Percentiles rank a stretch among this genome's conserved stretches.
These are phyloP conservation scores for Entrophospora sp. DNA, from an alignment of 192 early-diverging fungal genomes.

Conservation along the genomic window DNA sequence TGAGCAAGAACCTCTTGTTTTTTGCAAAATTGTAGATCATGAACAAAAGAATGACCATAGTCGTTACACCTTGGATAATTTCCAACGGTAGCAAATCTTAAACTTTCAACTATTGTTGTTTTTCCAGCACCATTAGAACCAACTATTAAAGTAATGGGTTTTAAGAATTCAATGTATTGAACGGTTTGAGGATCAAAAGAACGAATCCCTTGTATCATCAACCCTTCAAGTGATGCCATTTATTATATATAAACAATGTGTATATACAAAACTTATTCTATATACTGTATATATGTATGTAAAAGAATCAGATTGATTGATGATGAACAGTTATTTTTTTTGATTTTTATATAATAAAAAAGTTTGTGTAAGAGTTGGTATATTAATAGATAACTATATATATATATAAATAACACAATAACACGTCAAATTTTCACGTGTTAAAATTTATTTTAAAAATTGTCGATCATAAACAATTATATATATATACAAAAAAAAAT, in stretches of 20 bases:
- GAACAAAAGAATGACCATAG: slow-evolving; percentile 77
- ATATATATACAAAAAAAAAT: no score
- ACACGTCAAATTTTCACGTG: no score
- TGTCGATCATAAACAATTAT: no score
- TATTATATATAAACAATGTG: no score
- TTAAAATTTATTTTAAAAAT: no score
- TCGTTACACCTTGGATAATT: slow-evolving; percentile 80
- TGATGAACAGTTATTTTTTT: neutral
- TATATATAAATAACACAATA: neutral
- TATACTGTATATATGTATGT: no score
- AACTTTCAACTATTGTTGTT: slow-evolving; percentile 95
- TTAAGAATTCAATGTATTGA: slow-evolving; percentile 73
- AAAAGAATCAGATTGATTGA: slow-evolving; percentile 3
- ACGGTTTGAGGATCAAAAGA: slow-evolving; percentile 76
- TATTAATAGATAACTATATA: neutral
- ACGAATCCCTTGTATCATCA: slow-evolving; percentile 80
- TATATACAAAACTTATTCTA: no score
- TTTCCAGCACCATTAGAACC: slow-evolving; percentile 96
- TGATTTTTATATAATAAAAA: neutral
- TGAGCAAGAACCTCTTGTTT: slow-evolving; percentile 84
- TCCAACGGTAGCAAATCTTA: slow-evolving; percentile 94
- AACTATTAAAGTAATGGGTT: slow-evolving; percentile 89
- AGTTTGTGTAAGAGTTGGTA: slow-evolving; percentile 2
- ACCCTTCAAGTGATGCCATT: slow-evolving; percentile 25
- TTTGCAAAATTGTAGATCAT: slow-evolving; percentile 81